A percentile compares a stretch with the other conserved stretches of the same genome.
Conservation (phyloP, 2,329 filamentous ascomycete species). For the Parascedosporium putredinis region DNA sequence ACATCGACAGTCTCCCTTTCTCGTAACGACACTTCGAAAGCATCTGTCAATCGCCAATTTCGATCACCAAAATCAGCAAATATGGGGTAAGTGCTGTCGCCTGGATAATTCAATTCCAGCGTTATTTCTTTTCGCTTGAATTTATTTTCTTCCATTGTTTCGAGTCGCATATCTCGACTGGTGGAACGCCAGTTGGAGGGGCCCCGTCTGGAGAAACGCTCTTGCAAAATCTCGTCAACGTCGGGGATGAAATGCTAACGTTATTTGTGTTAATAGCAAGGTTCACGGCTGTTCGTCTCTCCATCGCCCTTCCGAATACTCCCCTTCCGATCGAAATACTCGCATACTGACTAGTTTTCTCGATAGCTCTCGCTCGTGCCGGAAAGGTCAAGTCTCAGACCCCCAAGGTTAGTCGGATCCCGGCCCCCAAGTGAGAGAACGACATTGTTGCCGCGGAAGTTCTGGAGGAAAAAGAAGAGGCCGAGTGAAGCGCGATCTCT, state of each 20-base stretch:
- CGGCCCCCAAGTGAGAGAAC: too few relatives aligned
- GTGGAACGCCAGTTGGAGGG: too few relatives aligned
- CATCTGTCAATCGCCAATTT: conserved; percentile 5
- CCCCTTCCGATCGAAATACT: conserved; percentile 14
- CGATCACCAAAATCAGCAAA: conserved; percentile 8
- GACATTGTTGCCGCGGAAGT: conserved; percentile 13
- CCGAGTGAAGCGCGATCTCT: neutral
- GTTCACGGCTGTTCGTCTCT: conserved; percentile 50
- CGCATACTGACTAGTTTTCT: conserved; percentile 32
- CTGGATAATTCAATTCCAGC: neutral
- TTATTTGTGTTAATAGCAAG: conserved; percentile 9
- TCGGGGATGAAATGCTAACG: conserved; percentile 5
- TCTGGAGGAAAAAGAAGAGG: neutral
- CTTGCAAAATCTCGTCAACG: neutral
- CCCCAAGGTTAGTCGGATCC: conserved; percentile 59
- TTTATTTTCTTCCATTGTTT: too few relatives aligned
- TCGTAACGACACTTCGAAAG: conserved; percentile 3
- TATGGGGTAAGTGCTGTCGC: conserved; percentile 5
- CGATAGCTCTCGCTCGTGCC: conserved; percentile 57
- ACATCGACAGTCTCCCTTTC: conserved; percentile 1
- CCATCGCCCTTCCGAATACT: conserved; percentile 55
- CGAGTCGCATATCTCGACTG: too few relatives aligned
- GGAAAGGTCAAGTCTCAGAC: conserved; percentile 98
- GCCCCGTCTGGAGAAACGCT: too few relatives aligned
- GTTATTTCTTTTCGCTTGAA: too few relatives aligned